These are phyloP conservation scores for Phanerochaete carnosa DNA, from an alignment of 768 basidiomycete species.

Conservation along the genomic window DNA sequence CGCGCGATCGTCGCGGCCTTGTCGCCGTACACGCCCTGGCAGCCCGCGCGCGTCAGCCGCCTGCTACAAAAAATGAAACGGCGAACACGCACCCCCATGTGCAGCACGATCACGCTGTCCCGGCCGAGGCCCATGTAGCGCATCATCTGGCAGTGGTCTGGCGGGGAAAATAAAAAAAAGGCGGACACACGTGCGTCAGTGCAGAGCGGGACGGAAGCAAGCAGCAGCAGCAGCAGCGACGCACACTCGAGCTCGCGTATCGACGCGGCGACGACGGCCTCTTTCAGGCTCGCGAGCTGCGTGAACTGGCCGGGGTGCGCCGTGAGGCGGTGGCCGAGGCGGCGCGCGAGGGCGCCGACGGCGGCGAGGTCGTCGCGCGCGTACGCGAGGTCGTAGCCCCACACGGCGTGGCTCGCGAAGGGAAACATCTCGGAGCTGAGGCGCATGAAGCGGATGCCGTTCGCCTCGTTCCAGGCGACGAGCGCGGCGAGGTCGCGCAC, in stretches of 20 bases:
- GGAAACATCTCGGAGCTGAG: slow-evolving; percentile 93
- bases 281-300: slow-evolving; percentile 75
- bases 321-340: slow-evolving; percentile 63
- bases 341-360: slow-evolving; percentile 44
- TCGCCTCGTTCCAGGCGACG: slow-evolving; percentile 90
- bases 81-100: slow-evolving; percentile 58
- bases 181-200: neutral
- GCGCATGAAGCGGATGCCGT: slow-evolving; percentile 83
- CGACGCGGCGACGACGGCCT: slow-evolving; percentile 70
- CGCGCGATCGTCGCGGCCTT: slow-evolving; percentile 68
- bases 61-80: slow-evolving; percentile 16
- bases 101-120: slow-evolving; percentile 89
- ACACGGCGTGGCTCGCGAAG: slow-evolving; percentile 75
- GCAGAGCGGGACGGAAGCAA: neutral
- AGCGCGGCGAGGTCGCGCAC: slow-evolving; percentile 65
- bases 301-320: slow-evolving; percentile 88
- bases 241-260: slow-evolving; percentile 70
- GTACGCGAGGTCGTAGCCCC: slow-evolving; percentile 82
- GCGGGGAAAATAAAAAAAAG: neutral
- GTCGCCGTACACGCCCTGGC: slow-evolving; percentile 75
- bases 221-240: slow-evolving; percentile 11
- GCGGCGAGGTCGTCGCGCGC: slow-evolving; percentile 52
- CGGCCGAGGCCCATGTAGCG: slow-evolving; percentile 76
- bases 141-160: slow-evolving; percentile 82
- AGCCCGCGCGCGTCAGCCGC: neutral